Evolutionary conservation across 2,329 filamentous ascomycete genomes (phyloP).

Genomic region (Penicillium sp.): DNA sequence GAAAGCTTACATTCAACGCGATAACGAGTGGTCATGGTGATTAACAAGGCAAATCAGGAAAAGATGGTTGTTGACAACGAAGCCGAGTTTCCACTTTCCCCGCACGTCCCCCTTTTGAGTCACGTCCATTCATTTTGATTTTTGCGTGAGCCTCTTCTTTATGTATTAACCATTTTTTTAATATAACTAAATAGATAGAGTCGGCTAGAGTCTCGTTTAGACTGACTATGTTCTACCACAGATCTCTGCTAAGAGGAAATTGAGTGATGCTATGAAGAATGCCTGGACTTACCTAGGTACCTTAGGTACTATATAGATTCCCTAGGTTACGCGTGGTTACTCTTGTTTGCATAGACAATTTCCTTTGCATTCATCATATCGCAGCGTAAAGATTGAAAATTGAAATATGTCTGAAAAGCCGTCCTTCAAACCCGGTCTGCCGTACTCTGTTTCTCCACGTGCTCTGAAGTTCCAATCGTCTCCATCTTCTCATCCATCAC

Average conservation of each 20-base stretch:
- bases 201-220: no score
- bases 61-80: neutral
- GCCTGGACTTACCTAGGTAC: neutral
- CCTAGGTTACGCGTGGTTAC: no score
- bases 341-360: no score
- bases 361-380: neutral
- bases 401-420: neutral
- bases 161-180: no score
- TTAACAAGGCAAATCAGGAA: neutral
- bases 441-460: constrained; percentile 18
- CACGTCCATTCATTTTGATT: neutral
- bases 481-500: constrained; percentile 25
- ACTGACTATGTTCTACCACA: neutral
- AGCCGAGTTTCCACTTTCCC: neutral
- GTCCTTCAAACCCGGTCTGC: constrained; percentile 5
- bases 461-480: constrained; percentile 13
- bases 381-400: neutral
- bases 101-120: neutral
- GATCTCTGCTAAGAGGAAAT: neutral
- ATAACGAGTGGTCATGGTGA: constrained; percentile 46
- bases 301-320: neutral
- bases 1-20: constrained; percentile 63
- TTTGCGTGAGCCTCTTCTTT: neutral
- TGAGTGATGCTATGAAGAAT: neutral
- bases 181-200: no score